These are phyloP conservation scores for Litchi chinensis DNA, from an alignment of 345 rosid genomes.

Conservation along the genomic window DNA sequence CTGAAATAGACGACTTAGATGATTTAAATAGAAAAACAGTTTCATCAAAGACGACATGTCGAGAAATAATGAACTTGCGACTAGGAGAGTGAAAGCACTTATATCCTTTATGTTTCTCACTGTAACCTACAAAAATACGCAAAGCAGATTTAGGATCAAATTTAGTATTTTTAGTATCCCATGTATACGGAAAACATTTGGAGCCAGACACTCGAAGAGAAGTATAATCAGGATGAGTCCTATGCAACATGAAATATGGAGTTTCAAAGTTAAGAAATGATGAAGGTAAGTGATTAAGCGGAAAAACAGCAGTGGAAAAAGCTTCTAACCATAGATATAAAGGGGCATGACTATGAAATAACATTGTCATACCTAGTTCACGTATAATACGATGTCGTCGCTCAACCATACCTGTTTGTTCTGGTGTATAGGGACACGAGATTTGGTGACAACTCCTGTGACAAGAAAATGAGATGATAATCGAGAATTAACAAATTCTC, in stretches of 20 bases:
- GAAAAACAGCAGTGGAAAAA: neutral
- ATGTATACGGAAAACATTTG: neutral
- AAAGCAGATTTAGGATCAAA: neutral
- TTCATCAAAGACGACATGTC: neutral
- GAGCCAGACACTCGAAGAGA: neutral
- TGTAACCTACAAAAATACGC: neutral
- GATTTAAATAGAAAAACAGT: neutral
- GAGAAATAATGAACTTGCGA: neutral
- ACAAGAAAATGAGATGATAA: neutral
- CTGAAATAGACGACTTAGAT: too few relatives aligned
- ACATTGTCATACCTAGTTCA: constrained; percentile 18
- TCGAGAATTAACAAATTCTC: constrained; percentile 9
- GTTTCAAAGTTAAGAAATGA: neutral
- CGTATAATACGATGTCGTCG: neutral
- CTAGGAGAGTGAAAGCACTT: neutral
- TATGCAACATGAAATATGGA: neutral
- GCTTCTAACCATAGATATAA: constrained; percentile 7
- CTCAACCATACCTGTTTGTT: constrained; percentile 19
- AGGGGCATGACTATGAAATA: constrained; percentile 7
- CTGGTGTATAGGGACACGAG: neutral
- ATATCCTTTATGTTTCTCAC: constrained; percentile 7
- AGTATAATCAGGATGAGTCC: neutral
- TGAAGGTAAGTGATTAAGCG: neutral
- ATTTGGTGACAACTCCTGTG: neutral
- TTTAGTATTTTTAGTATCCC: neutral